A percentile compares a stretch with the other conserved stretches of the same genome.
Evolutionary conservation across 352 stramenopile genomes (phyloP).

Genomic region (Blastocystis sp.): DNA sequence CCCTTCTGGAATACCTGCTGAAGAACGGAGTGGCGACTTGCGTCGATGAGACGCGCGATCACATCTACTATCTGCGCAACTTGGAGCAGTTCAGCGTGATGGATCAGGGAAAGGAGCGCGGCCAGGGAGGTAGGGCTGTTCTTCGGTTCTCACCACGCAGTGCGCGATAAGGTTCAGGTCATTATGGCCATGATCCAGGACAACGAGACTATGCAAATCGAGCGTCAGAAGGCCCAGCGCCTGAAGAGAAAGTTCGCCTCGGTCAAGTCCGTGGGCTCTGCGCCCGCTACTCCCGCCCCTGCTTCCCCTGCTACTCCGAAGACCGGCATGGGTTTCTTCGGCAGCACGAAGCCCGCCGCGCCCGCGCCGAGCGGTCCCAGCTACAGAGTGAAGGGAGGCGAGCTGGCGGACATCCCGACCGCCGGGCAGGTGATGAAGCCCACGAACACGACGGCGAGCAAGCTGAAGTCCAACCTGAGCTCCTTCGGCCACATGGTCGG

Average conservation of each 20-base stretch:
- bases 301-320: neutral
- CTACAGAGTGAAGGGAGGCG: conserved; percentile 48
- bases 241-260: conserved; percentile 68
- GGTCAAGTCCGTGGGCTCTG: conserved; percentile 35
- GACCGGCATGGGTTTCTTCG: conserved; percentile 53
- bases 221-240: conserved; percentile 65
- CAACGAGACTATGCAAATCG: conserved; percentile 59
- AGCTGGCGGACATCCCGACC: conserved; percentile 35
- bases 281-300: conserved; percentile 18
- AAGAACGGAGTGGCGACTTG: conserved; percentile 67
- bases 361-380: neutral
- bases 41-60: conserved; percentile 63
- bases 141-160: conserved; percentile 10
- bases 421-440: conserved; percentile 49
- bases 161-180: conserved; percentile 65
- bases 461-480: conserved; percentile 53
- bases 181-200: conserved; percentile 61
- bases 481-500: conserved; percentile 60
- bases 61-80: conserved; percentile 69
- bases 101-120: conserved; percentile 68
- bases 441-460: conserved; percentile 25
- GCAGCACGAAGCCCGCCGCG: neutral
- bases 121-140: conserved; percentile 48
- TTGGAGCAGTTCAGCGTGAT: conserved; percentile 67
- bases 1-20: conserved; percentile 64